Evolutionary conservation across 2,329 filamentous ascomycete species (phyloP).

Genomic region (Talaromyces sp.): DNA sequence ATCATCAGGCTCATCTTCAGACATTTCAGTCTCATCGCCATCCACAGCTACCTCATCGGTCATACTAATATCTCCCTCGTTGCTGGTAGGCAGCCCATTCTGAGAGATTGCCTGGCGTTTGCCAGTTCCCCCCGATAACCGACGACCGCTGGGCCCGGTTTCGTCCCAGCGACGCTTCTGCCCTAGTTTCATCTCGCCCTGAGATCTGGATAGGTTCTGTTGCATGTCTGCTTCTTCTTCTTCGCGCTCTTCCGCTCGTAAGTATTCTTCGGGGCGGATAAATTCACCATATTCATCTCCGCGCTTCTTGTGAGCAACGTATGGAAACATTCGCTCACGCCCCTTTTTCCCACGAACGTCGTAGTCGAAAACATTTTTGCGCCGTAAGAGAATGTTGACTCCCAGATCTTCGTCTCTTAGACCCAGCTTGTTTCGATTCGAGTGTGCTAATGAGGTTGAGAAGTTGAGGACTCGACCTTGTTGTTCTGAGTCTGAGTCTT

Average conservation of each 20-base stretch:
- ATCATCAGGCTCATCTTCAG: constrained; percentile 49
- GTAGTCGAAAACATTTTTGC: constrained; percentile 87
- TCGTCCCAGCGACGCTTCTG: constrained; percentile 96
- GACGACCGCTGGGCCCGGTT: constrained; percentile 39
- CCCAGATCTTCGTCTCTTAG: constrained; percentile 86
- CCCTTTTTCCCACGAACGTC: constrained; percentile 88
- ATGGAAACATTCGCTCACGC: constrained; percentile 85
- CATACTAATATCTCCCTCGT: constrained; percentile 44
- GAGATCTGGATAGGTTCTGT: constrained; percentile 46
- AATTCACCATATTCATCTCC: constrained; percentile 90
- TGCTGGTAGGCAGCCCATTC: constrained; percentile 30
- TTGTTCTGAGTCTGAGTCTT: constrained; percentile 82
- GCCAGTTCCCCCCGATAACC: constrained; percentile 43
- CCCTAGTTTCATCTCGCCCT: constrained; percentile 61
- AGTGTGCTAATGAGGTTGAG: constrained; percentile 76
- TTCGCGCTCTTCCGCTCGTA: constrained; percentile 86
- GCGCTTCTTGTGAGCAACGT: constrained; percentile 70
- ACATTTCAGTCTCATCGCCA: constrained; percentile 51
- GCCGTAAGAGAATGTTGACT: constrained; percentile 81
- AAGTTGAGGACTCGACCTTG: constrained; percentile 89
- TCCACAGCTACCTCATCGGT: constrained; percentile 45
- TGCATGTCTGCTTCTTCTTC: constrained; percentile 67
- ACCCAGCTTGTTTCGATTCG: constrained; percentile 76
- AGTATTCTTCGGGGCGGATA: constrained; percentile 88
- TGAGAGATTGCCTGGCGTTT: constrained; percentile 21